A percentile compares a stretch with the other conserved stretches of the same genome.
Conservation (phyloP, 2,329 filamentous ascomycete genomes). For the Neopestalotiopsis rosae region DNA sequence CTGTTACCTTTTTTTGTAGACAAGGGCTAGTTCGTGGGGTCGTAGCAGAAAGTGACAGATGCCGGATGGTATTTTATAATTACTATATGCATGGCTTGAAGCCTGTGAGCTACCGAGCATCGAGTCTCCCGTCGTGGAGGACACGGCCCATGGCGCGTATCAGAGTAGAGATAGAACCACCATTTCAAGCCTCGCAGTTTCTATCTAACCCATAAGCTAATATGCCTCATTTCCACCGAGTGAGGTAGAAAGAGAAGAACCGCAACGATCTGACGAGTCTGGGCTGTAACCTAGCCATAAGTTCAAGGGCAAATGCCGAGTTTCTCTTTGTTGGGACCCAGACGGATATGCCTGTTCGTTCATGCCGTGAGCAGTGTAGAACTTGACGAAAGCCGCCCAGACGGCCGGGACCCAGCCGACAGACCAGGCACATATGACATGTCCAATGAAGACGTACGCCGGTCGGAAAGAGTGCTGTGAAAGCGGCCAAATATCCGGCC, state of each 20-base stretch:
- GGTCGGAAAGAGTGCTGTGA: background rate
- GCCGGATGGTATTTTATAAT: background rate
- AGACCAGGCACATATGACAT: constrained; percentile 1
- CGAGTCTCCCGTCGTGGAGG: no score
- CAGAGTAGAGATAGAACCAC: background rate
- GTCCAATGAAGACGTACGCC: background rate
- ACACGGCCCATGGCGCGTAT: no score
- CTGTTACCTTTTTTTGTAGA: background rate
- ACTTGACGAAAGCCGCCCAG: background rate
- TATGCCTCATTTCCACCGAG: no score
- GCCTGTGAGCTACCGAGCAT: background rate
- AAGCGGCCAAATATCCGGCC: background rate
- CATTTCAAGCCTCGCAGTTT: background rate
- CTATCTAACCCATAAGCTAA: background rate
- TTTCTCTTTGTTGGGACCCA: background rate
- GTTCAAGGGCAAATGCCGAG: background rate
- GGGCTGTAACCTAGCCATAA: background rate
- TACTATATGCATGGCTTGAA: background rate
- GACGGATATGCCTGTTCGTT: background rate
- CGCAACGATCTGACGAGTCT: background rate
- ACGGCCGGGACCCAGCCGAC: background rate
- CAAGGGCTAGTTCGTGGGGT: background rate
- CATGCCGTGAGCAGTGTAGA: background rate
- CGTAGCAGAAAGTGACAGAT: background rate
- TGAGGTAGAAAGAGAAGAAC: background rate